Evolutionary conservation across 2,329 filamentous ascomycete genomes (phyloP), one percentile per base, ranked within the genome.

Genomic region (Calcarisporium arbuscula): DNA sequence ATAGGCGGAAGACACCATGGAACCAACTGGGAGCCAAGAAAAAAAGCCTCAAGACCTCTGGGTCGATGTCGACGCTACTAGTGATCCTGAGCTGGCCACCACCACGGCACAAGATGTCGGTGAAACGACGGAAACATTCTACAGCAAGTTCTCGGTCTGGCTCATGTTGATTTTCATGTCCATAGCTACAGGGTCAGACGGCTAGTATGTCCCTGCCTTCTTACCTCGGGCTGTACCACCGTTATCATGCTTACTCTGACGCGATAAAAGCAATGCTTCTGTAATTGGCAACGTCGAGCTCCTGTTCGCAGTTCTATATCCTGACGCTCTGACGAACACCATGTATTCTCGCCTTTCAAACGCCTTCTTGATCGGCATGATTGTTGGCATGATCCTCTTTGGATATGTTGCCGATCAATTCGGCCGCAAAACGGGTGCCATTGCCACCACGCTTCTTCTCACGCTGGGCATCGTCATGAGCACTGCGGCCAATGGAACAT

Each of bases 361-460:
- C 44, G 64, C 72, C 3, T 72, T 69, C 40, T 57, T 75, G 5
- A 65, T 76, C 32, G 74, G 73, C 30, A 67, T 71, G 52, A 72
- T 74, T 35, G 53, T 74, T 32, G 72, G 72, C 32, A 77, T 75
- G 64, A 50, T 76, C 7, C 54, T 65, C 42, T 74, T 76, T 38
- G 70, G 71, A 6, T 52, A 64, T 8, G 47, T 68, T 6, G 67
- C 69, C 41, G 70, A 72, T 42, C 61, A 64, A n/a, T 45, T 72
- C 5, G 70, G 70, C n/a, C 59, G 70, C 25, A 60, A 64, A 26
- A 69, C 61, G 1, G 69, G 68, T 10, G 62, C 65, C 25, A 50
- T 73, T 5, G 55, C 59, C 5, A 64, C 70, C 1, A 73, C 69
- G 0, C 32, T 60, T 12, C 55, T 73, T 27, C 50, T 74, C 7